Evolutionary conservation across 306 rosid species (phyloP), one percentile per base, ranked within the genome.

Genomic region (Quercus parvula): DNA sequence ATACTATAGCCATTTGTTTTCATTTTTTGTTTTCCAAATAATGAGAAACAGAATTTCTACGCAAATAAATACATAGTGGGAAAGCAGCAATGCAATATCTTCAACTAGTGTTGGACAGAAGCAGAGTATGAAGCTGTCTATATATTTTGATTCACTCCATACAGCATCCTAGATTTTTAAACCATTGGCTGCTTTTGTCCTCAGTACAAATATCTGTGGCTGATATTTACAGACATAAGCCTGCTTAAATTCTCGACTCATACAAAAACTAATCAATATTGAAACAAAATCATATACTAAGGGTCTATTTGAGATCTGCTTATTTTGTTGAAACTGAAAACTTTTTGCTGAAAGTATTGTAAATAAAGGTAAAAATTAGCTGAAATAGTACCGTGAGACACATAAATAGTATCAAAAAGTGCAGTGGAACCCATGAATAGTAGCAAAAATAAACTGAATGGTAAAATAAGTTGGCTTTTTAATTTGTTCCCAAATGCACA

Each of bases 61-160:
- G 38, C 20, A 14, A 35, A 27, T 6, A 28, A 15, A 63, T 63
- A 28, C 52, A 67, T 18, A 18, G 10, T 33, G 51, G 71, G 52
- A 31, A 64, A 64, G 70, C 70, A n/a, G 28, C 67, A 11, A 61
- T 25, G 11, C 33, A 61, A 12, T 61, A 0, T 59, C 66, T 22
- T 59, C 30, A 58, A 30, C 64, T 0, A 58, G 64, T 22, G 14
- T 3, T 58, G 31, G 14, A 3, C 30, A 22, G 44, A 72, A 13
- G 63, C 73, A 52, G 3, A 41, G 68, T 19, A 66, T 71, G 38
- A 49, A 78, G 46, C 27, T 57, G 6, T 35, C 27, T 57, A 35
- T 35, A 52, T 76, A 41, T 72, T 72, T 77, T 75, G 67, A 5
- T 69, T 74, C 64, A 67, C 77, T 77, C 63, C 30, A 58, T 81